Evolutionary conservation across 352 stramenopile genomes (phyloP).

Genomic region (Phytophthora syringae): DNA sequence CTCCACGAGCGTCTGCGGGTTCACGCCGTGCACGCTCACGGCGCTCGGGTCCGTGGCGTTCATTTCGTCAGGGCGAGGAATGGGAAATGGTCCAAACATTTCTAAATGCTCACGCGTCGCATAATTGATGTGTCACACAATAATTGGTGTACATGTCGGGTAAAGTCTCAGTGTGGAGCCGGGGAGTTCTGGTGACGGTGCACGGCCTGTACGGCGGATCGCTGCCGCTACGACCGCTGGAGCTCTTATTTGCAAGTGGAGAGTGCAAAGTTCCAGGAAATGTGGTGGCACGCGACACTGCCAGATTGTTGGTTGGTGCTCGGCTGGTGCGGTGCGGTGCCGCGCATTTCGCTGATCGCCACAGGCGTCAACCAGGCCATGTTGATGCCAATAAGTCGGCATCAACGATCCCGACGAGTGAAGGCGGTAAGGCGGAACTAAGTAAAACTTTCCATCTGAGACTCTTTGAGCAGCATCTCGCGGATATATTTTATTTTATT

Average conservation of each 20-base stretch:
- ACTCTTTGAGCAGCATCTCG: neutral
- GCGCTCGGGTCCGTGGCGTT: slow-evolving; percentile 95
- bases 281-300: no score
- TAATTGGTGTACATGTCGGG: no score
- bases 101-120: no score
- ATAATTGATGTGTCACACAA: no score
- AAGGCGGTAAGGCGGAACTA: neutral
- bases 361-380: neutral
- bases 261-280: no score
- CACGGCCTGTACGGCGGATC: slow-evolving; percentile 66
- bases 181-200: slow-evolving; percentile 66
- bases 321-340: neutral
- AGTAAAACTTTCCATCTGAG: neutral
- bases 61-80: slow-evolving; percentile 14
- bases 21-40: slow-evolving; percentile 94
- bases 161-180: no score
- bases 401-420: no score
- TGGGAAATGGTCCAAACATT: no score
- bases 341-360: slow-evolving; percentile 1
- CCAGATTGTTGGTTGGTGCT: no score
- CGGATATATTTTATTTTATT: no score
- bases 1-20: slow-evolving; percentile 98
- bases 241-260: slow-evolving; percentile 48
- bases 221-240: slow-evolving; percentile 52
- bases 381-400: neutral